These are phyloP conservation scores for Verticillium alfalfae DNA, from an alignment of 2,329 filamentous ascomycete species.

Conservation along the genomic window DNA sequence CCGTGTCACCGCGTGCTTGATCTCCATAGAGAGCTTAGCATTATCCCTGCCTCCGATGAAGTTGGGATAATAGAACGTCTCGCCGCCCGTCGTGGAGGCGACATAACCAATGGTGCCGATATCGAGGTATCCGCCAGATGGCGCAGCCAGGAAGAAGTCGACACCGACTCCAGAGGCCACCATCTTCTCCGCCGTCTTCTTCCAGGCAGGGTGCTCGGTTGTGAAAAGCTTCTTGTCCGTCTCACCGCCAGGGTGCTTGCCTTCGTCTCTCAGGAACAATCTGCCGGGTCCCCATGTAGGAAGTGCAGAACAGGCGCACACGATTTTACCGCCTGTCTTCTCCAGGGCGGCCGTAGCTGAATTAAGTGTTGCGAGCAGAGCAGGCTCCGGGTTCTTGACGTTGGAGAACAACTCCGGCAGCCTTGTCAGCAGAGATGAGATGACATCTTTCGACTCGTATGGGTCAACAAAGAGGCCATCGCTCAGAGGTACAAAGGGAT, in stretches of 20 bases:
- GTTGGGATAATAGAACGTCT: slow-evolving; percentile 95
- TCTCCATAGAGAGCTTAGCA: slow-evolving; percentile 76
- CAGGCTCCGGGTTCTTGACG: slow-evolving; percentile 86
- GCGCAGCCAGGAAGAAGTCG: slow-evolving; percentile 92
- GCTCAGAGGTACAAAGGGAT: slow-evolving; percentile 88
- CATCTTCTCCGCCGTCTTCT: slow-evolving; percentile 82
- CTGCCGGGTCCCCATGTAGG: slow-evolving; percentile 88
- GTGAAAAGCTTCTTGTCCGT: slow-evolving; percentile 87
- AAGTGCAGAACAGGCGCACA: slow-evolving; percentile 81
- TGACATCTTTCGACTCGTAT: slow-evolving; percentile 79
- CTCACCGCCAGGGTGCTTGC: slow-evolving; percentile 79
- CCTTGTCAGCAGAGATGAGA: slow-evolving; percentile 77
- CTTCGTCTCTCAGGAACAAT: slow-evolving; percentile 80
- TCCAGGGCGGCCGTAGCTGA: slow-evolving; percentile 80
- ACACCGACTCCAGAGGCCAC: slow-evolving; percentile 79
- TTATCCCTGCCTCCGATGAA: slow-evolving; percentile 85
- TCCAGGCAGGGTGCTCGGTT: slow-evolving; percentile 85
- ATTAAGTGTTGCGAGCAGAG: slow-evolving; percentile 77
- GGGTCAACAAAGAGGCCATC: slow-evolving; percentile 94
- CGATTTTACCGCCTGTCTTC: slow-evolving; percentile 83
- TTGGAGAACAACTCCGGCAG: slow-evolving; percentile 82
- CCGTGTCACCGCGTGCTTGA: slow-evolving; percentile 78
- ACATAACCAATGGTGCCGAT: slow-evolving; percentile 89
- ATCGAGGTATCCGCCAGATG: slow-evolving; percentile 85
- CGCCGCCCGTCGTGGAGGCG: slow-evolving; percentile 83